These are phyloP conservation scores for Fraxinus baroniana DNA, from an alignment of 305 asterid species.

Conservation along the genomic window DNA sequence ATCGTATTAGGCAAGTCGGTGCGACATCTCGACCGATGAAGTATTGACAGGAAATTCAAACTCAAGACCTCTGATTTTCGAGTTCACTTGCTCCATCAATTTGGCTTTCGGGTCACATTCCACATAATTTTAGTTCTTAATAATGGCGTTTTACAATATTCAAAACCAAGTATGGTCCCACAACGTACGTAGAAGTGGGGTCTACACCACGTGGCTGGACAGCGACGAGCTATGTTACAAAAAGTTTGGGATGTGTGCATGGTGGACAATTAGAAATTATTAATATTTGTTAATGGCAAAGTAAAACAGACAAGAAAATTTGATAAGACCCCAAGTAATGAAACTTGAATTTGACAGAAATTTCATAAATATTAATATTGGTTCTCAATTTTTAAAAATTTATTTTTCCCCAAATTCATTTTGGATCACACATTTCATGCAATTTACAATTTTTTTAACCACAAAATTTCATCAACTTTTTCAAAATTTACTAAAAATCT, in stretches of 20 bases:
- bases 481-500: too few relatives aligned
- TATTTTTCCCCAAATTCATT: too few relatives aligned
- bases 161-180: slow-evolving; percentile 10
- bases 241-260: slow-evolving; percentile 23
- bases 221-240: slow-evolving; percentile 1
- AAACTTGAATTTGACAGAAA: neutral
- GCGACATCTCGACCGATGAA: too few relatives aligned
- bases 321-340: neutral
- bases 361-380: neutral
- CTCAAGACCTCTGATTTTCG: too few relatives aligned
- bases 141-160: neutral
- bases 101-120: too few relatives aligned
- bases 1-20: too few relatives aligned
- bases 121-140: neutral
- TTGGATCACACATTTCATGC: too few relatives aligned
- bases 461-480: too few relatives aligned
- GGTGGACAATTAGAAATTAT: neutral
- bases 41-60: too few relatives aligned
- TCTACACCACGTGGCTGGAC: slow-evolving; percentile 15
- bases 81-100: too few relatives aligned
- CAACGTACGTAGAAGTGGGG: slow-evolving; percentile 27
- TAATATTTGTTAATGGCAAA: neutral
- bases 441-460: neutral
- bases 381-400: neutral
- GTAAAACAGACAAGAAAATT: neutral